Evolutionary conservation across 139 green algal genomes (phyloP).

Genomic region (Haematococcus lacustris): DNA sequence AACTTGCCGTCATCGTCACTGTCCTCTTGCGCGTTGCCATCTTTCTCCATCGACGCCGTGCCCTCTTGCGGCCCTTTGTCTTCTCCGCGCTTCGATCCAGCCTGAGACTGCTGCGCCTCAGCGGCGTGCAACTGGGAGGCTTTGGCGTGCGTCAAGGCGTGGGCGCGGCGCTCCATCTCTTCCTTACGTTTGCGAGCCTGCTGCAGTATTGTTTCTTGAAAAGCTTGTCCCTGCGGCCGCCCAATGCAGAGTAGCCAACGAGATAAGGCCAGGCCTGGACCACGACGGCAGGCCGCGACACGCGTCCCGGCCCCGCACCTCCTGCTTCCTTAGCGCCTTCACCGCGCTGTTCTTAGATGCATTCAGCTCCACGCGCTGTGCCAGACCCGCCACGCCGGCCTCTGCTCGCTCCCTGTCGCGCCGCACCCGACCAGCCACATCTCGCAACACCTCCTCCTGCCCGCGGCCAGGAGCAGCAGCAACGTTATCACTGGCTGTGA

Average conservation of each 20-base stretch:
- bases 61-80: too few relatives aligned
- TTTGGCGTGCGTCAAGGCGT: neutral
- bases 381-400: conserved; percentile 29
- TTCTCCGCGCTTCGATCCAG: too few relatives aligned
- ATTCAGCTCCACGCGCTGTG: conserved; percentile 45
- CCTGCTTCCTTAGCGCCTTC: conserved; percentile 8
- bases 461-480: neutral
- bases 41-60: too few relatives aligned
- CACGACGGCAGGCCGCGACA: too few relatives aligned
- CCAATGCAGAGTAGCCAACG: too few relatives aligned
- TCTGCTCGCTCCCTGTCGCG: conserved; percentile 38
- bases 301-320: too few relatives aligned
- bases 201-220: neutral
- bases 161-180: neutral
- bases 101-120: too few relatives aligned
- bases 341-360: conserved; percentile 28
- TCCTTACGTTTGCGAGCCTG: neutral
- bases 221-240: neutral
- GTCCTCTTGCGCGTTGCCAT: too few relatives aligned
- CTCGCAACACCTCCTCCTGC: conserved; percentile 51
- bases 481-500: too few relatives aligned
- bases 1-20: neutral
- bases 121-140: too few relatives aligned
- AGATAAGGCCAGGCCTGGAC: too few relatives aligned
- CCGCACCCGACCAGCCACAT: conserved; percentile 22